Evolutionary conservation across 768 basidiomycete genomes (phyloP), one percentile per base, ranked within the genome.

Genomic region (Ramaria rubella): DNA sequence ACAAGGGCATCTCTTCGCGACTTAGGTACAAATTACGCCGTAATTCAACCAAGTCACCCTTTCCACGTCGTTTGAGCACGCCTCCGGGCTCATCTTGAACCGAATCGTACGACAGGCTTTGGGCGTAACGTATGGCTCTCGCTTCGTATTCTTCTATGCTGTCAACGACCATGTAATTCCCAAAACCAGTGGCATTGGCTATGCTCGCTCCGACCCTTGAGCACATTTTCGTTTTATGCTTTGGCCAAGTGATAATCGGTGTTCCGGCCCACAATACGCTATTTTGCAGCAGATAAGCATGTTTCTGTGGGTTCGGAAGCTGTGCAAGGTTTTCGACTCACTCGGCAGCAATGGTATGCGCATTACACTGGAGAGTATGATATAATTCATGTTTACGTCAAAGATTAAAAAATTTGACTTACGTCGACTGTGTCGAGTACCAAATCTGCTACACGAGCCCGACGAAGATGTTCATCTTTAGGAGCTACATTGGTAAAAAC

Each of bases 371-470:
- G 29, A 19, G 7, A 27, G 21, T 6, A 24, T 21, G n/a, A n/a
- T 27, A 23, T 23, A 8, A 49, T 51, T 19, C 11, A 23, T 40
- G 36, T 23, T 23, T 17, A 29, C 36, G 57, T 27, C 29, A 46
- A 12, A 1, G 24, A 30, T 4, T 14, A 9, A 34, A 26, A 40
- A 14, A 40, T n/a, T 44, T 8, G 3, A 57, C 72, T 12, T 36
- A 75, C 77, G 71, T 80, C 79, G 5, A 73, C 72, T 2, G 78
- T 80, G 61, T 80, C 78, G n/a, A 80, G 66, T 59, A 78, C 74
- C 8, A 80, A 65, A 59, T 80, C 78, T 4, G 75, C 73, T n/a
- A 77, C 74, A 23, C 77, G 65, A 8, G 72, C 74, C 31, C 78
- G 73, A 48, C 67, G 61, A 48, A 80, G 71, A 58, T 80, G 78